Conservation (phyloP, 2,329 filamentous ascomycete genomes). For the Venturia asperata region DNA sequence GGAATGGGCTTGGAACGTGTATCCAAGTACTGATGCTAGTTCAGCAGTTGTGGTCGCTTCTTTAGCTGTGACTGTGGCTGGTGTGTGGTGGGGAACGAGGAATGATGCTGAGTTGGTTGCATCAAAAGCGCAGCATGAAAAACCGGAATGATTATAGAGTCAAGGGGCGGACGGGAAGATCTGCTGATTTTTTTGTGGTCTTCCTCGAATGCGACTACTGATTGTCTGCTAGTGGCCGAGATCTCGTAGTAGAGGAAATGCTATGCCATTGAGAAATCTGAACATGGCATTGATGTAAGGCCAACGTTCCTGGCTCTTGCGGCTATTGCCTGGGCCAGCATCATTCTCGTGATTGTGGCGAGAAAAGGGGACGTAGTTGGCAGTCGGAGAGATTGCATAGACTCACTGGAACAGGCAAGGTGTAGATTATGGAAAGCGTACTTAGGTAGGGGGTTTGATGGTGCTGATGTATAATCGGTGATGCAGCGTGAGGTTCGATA, state of each 20-base stretch:
- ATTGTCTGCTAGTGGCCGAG: too few species aligned
- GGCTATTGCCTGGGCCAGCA: neutral
- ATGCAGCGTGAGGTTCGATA: neutral
- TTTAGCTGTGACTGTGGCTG: slow-evolving; percentile 58
- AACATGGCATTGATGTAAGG: neutral
- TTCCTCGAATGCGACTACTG: too few species aligned
- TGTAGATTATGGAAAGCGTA: neutral
- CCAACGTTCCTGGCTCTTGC: slow-evolving; percentile 11
- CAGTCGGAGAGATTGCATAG: neutral
- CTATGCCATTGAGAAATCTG: slow-evolving; percentile 2
- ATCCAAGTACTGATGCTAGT: slow-evolving; percentile 66
- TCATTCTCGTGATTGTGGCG: neutral
- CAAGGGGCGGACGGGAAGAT: too few species aligned
- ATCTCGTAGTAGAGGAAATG: too few species aligned
- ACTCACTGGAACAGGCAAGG: neutral
- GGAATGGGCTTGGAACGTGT: slow-evolving; percentile 92
- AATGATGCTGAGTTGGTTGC: slow-evolving; percentile 19
- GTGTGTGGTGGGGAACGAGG: slow-evolving; percentile 53
- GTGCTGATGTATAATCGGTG: too few species aligned
- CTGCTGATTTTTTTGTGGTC: too few species aligned
- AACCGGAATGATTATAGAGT: neutral
- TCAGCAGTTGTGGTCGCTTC: slow-evolving; percentile 63
- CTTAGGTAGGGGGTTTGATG: too few species aligned
- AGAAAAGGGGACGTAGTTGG: neutral
- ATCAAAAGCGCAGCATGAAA: neutral